Conservation (phyloP, 2,329 filamentous ascomycete genomes). For the Ciborinia camelliae region DNA sequence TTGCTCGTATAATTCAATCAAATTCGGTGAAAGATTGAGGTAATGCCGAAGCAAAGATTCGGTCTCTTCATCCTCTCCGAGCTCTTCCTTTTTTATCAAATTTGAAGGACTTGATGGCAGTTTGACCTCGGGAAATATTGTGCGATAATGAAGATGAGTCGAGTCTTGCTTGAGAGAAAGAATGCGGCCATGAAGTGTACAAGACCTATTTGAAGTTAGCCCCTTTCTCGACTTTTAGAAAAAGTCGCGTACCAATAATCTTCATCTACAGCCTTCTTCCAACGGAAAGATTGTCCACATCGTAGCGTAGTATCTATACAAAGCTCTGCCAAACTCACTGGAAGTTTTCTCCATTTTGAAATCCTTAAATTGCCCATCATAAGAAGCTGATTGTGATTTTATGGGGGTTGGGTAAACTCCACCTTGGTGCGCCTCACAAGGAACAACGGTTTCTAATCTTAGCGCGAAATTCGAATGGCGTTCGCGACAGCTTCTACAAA, state of each 20-base stretch:
- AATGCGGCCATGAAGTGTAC: slow-evolving; percentile 80
- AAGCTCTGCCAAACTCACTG: slow-evolving; percentile 76
- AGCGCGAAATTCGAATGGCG: slow-evolving; percentile 21
- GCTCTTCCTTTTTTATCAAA: slow-evolving; percentile 39
- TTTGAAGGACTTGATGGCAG: slow-evolving; percentile 38
- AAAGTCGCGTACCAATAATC: slow-evolving; percentile 68
- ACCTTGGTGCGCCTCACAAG: slow-evolving; percentile 14
- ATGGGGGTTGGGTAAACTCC: slow-evolving; percentile 7
- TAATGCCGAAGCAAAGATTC: slow-evolving; percentile 75
- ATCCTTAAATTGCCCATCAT: slow-evolving; percentile 43
- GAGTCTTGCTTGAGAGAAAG: slow-evolving; percentile 81
- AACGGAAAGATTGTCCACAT: slow-evolving; percentile 95
- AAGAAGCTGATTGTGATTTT: slow-evolving; percentile 9
- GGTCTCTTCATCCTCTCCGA: slow-evolving; percentile 61
- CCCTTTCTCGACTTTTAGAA: slow-evolving; percentile 17
- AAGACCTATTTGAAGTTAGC: slow-evolving; percentile 55
- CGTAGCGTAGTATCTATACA: slow-evolving; percentile 92
- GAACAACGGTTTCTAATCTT: slow-evolving; percentile 14
- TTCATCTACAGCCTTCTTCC: slow-evolving; percentile 77
- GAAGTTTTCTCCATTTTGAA: slow-evolving; percentile 84
- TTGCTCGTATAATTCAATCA: slow-evolving; percentile 72
- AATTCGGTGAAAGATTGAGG: slow-evolving; percentile 78
- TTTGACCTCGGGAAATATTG: slow-evolving; percentile 52
- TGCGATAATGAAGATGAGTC: slow-evolving; percentile 74
- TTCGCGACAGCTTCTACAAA: slow-evolving; percentile 23